A percentile compares a stretch with the other conserved stretches of the same genome.
phyloP scores from a whole-genome alignment of 1,284 basidiomycete species.

The Malassezia cuniculi region DNA sequence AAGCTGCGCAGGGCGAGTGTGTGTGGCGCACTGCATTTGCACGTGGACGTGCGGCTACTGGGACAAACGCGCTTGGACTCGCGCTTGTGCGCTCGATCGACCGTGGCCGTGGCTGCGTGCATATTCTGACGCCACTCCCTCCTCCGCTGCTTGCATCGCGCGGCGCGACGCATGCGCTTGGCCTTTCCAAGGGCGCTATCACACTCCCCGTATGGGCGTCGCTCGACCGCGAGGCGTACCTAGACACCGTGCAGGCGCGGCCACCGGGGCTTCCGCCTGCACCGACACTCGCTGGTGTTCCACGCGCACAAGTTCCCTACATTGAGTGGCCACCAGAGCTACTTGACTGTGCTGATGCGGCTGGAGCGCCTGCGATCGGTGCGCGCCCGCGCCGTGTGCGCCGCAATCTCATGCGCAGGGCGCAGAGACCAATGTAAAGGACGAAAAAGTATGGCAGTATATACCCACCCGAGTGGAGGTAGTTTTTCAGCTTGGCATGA shows the following conservation, averaged over 20 bases:
- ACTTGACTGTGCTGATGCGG: constrained; percentile 21
- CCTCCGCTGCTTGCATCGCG: constrained; percentile 54
- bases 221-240: constrained; percentile 56
- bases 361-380: constrained; percentile 47
- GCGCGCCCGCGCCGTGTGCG: constrained; percentile 61
- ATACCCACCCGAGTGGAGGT: neutral
- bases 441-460: too few species aligned
- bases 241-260: constrained; percentile 18
- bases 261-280: constrained; percentile 6
- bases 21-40: constrained; percentile 19
- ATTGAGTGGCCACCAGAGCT: constrained; percentile 56
- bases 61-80: constrained; percentile 18
- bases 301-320: constrained; percentile 60
- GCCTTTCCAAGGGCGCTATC: constrained; percentile 67
- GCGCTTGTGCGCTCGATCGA: constrained; percentile 37
- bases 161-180: constrained; percentile 15
- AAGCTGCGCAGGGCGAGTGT: neutral
- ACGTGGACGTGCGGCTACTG: constrained; percentile 5
- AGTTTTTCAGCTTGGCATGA: neutral
- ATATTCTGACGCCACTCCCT: constrained; percentile 42
- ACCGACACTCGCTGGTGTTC: constrained; percentile 51
- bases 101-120: constrained; percentile 13
- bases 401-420: constrained; percentile 67
- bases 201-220: constrained; percentile 76
- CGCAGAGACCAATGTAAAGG: neutral